phyloP scores from a whole-genome alignment of 768 basidiomycete genomes.

The Candolleomyces aberdarensis region DNA sequence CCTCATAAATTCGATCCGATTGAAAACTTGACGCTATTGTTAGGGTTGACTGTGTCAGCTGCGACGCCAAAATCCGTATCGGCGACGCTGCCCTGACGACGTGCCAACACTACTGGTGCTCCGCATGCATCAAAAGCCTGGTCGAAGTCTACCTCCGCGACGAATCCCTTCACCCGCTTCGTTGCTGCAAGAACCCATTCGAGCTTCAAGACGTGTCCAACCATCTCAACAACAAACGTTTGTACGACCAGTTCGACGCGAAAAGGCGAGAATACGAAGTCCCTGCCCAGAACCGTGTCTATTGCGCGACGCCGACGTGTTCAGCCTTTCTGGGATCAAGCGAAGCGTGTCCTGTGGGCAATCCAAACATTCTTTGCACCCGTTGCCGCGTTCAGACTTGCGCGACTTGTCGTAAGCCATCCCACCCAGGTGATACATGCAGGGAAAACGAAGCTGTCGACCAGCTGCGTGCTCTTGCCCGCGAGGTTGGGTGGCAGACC shows the following conservation, averaged over 20 bases:
- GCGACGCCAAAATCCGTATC: conserved; percentile 9
- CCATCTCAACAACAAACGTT: conserved; percentile 4
- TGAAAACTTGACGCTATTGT: neutral
- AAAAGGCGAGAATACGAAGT: conserved; percentile 16
- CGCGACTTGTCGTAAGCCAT: conserved; percentile 10
- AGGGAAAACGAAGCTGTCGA: conserved; percentile 33
- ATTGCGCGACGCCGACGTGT: conserved; percentile 15
- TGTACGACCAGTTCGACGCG: conserved; percentile 8
- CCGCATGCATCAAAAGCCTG: conserved; percentile 13
- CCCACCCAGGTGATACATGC: conserved; percentile 11
- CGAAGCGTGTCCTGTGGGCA: neutral
- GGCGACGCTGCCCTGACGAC: conserved; percentile 6
- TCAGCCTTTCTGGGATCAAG: conserved; percentile 15
- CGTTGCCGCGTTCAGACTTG: conserved; percentile 11
- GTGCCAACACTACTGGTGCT: conserved; percentile 18
- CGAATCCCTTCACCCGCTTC: conserved; percentile 18
- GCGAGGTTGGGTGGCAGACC: conserved; percentile 51
- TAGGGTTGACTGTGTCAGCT: conserved; percentile 16
- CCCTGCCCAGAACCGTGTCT: conserved; percentile 14
- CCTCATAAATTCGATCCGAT: too few relatives aligned
- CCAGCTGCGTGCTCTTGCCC: conserved; percentile 44
- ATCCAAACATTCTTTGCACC: conserved; percentile 3
- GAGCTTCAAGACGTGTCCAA: neutral
- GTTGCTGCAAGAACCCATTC: conserved; percentile 18
- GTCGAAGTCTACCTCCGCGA: conserved; percentile 17